Evolutionary conservation across 2,329 filamentous ascomycete species (phyloP).

Genomic region (Ophiostoma ips): DNA sequence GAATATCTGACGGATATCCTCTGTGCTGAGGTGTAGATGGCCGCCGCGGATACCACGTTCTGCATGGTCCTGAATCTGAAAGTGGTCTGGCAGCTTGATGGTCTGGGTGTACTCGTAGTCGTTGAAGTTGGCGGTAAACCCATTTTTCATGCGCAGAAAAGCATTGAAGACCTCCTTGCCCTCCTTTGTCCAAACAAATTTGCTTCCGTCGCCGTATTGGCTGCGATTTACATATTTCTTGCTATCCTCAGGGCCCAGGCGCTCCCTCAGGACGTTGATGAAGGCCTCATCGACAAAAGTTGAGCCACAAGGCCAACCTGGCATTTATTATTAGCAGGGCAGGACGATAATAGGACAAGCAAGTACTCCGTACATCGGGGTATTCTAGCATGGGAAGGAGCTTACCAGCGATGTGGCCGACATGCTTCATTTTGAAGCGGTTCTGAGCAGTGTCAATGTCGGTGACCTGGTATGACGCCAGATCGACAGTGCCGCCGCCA

Average conservation of each 20-base stretch:
- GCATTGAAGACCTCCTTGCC: conserved; percentile 15
- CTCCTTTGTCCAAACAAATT: conserved; percentile 16
- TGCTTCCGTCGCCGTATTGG: conserved; percentile 14
- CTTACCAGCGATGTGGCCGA: conserved; percentile 13
- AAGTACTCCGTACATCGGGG: no score
- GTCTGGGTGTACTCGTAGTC: conserved; percentile 8
- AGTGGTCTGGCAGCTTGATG: conserved; percentile 12
- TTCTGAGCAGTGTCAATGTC: conserved; percentile 13
- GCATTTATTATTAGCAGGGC: not conserved
- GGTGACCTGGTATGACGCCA: conserved; percentile 15
- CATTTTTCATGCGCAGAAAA: conserved; percentile 17
- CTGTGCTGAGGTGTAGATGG: conserved; percentile 7
- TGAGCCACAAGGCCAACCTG: conserved; percentile 15
- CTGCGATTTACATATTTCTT: conserved; percentile 13
- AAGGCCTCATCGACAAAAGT: conserved; percentile 16
- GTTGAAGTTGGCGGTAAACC: conserved; percentile 13
- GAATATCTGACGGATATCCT: conserved; percentile 16
- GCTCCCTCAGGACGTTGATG: conserved; percentile 10
- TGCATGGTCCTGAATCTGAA: conserved; percentile 11
- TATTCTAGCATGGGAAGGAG: no score
- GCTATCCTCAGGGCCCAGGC: conserved; percentile 13
- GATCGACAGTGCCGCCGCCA: conserved; percentile 17
- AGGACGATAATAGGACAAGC: not conserved
- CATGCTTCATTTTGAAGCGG: conserved; percentile 14
- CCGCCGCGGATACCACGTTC: conserved; percentile 13